phyloP scores from a whole-genome alignment of 495 filamentous ascomycete species.

The Aspergillus bridgeri region DNA sequence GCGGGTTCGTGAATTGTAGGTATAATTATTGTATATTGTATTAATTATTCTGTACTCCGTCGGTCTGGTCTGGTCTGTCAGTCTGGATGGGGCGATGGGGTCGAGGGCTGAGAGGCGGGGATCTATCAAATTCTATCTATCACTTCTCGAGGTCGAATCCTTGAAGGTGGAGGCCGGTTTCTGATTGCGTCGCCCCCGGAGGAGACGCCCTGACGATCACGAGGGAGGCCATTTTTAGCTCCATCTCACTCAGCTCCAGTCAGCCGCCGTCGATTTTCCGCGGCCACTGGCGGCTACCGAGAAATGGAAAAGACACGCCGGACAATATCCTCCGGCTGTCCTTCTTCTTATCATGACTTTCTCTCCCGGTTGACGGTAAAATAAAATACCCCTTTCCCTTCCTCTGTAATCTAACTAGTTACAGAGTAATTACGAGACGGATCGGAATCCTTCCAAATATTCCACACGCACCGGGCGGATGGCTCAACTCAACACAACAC shows the following conservation, averaged over 20 bases:
- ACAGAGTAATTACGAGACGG: too few relatives aligned
- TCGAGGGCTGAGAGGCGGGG: too few relatives aligned
- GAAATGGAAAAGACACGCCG: slow-evolving; percentile 15
- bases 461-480: neutral
- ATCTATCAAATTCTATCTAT: neutral
- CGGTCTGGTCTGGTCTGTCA: too few relatives aligned
- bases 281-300: slow-evolving; percentile 38
- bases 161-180: neutral
- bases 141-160: neutral
- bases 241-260: slow-evolving; percentile 3
- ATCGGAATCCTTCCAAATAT: neutral
- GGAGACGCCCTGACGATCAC: slow-evolving; percentile 17
- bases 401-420: too few relatives aligned
- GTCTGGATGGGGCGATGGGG: too few relatives aligned
- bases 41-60: too few relatives aligned
- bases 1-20: too few relatives aligned
- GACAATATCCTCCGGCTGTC: slow-evolving; percentile 5
- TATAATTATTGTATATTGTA: too few relatives aligned
- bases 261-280: slow-evolving; percentile 22
- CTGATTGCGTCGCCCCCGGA: neutral
- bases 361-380: too few relatives aligned
- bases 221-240: slow-evolving; percentile 9
- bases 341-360: too few relatives aligned
- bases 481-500: neutral
- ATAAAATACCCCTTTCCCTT: too few relatives aligned